phyloP scores from a whole-genome alignment of 2,329 filamentous ascomycete species.

The Zelopaecilomyces penicillatus region DNA sequence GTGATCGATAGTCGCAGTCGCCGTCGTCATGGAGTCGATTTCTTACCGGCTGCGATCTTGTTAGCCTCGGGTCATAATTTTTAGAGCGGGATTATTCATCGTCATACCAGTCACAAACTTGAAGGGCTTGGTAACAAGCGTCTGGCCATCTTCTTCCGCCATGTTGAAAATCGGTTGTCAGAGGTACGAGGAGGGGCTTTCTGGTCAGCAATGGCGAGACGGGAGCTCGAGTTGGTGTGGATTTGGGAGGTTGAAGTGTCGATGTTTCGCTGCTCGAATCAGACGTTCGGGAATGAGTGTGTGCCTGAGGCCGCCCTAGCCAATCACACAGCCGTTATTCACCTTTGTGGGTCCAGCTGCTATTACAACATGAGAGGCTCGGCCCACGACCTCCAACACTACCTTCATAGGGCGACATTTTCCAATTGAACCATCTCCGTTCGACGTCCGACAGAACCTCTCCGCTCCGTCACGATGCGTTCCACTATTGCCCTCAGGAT shows the following conservation, averaged over 20 bases:
- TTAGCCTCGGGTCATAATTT: constrained; percentile 31
- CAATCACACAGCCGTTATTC: constrained; percentile 28
- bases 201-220: constrained; percentile 4
- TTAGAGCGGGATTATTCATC: constrained; percentile 25
- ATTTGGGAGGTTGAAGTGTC: constrained; percentile 23
- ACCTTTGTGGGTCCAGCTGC: constrained; percentile 23
- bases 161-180: constrained; percentile 50
- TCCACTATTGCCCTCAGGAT: constrained; percentile 58
- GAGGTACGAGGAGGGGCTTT: constrained; percentile 26
- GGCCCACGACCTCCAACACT: constrained; percentile 18
- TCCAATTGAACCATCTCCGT: constrained; percentile 23
- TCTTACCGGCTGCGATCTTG: constrained; percentile 37
- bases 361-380: constrained; percentile 29
- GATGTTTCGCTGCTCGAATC: constrained; percentile 30
- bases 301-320: constrained; percentile 31
- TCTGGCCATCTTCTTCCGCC: constrained; percentile 73
- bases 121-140: constrained; percentile 94
- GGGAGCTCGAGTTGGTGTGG: constrained; percentile 23
- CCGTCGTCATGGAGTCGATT: constrained; percentile 12
- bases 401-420: constrained; percentile 20
- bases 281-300: constrained; percentile 30
- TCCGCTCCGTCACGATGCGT: constrained; percentile 47
- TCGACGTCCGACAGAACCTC: constrained; percentile 20
- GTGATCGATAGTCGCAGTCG: constrained; percentile 5
- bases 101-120: constrained; percentile 98